These are phyloP conservation scores for Artemisia annua DNA, from an alignment of 129 eudicot species.

Conservation along the genomic window DNA sequence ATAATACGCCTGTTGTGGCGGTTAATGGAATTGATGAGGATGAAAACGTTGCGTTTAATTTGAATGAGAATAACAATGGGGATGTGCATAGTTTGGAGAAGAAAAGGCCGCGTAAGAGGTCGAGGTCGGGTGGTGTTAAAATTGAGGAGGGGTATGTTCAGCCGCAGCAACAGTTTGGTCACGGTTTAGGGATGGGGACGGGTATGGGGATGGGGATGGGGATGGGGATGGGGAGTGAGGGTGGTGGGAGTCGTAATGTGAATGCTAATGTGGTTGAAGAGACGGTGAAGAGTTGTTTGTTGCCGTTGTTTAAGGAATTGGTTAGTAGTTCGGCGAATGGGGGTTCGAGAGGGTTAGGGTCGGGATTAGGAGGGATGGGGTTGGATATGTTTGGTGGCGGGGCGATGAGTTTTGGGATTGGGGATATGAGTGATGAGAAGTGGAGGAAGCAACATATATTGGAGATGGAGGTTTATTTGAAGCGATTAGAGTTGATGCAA, in stretches of 20 bases:
- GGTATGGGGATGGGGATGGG: background rate
- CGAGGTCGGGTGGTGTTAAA: conserved; percentile 37
- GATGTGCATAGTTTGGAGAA: conserved; percentile 49
- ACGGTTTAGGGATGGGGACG: conserved; percentile 16
- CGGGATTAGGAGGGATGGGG: conserved; percentile 38
- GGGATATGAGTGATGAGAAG: conserved; percentile 60
- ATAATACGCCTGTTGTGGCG: conserved; percentile 19
- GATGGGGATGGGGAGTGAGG: background rate
- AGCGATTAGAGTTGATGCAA: conserved; percentile 88
- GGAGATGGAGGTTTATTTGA: conserved; percentile 96
- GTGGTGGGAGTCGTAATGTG: background rate
- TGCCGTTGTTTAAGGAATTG: conserved; percentile 86
- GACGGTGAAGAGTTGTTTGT: conserved; percentile 78
- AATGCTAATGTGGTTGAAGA: conserved; percentile 70
- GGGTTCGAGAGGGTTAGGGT: conserved; percentile 38
- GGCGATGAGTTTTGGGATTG: conserved; percentile 27
- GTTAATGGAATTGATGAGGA: conserved; percentile 51
- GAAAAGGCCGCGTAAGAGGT: conserved; percentile 54
- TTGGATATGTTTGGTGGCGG: conserved; percentile 47
- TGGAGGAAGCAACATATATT: conserved; percentile 97
- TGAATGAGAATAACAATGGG: conserved; percentile 35
- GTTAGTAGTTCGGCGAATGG: conserved; percentile 50
- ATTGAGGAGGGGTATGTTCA: conserved; percentile 46
- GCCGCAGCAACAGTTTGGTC: conserved; percentile 29
- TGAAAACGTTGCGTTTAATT: conserved; percentile 23